These are phyloP conservation scores for Lolium rigidum DNA, from an alignment of 176 grass and related monocot genomes.

Conservation along the genomic window DNA sequence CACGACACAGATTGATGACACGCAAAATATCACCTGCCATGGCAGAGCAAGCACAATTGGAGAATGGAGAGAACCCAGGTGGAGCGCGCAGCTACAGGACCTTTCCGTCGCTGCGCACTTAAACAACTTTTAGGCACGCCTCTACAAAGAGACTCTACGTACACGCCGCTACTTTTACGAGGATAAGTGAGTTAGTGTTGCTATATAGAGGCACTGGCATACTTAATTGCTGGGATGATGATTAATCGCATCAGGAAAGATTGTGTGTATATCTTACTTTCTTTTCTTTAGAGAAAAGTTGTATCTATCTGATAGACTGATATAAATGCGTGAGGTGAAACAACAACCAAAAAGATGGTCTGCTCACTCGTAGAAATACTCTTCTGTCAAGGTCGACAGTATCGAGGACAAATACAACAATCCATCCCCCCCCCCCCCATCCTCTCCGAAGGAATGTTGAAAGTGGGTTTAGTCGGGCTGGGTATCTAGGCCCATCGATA, in stretches of 20 bases:
- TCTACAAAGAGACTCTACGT: background rate
- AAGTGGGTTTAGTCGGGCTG: no score
- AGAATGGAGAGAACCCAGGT: background rate
- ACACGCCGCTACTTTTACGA: background rate
- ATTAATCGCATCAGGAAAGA: background rate
- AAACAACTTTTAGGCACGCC: background rate
- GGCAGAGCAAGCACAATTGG: background rate
- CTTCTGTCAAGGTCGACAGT: no score
- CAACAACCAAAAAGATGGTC: no score
- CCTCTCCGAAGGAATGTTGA: no score
- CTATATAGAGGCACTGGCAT: background rate
- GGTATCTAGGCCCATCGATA: no score
- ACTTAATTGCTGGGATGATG: background rate
- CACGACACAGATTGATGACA: background rate
- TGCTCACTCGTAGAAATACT: no score
- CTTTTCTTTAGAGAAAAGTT: background rate
- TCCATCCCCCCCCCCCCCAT: no score
- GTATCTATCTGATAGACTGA: no score
- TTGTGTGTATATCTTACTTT: background rate
- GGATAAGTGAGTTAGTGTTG: background rate
- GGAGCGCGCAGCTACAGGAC: background rate
- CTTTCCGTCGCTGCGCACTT: background rate
- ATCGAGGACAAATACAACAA: no score
- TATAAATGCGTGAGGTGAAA: no score
- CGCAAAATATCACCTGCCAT: background rate